Base-by-base conservation (phyloP, 345 rosid genomes). In the Streptanthus diversifolius region DNA sequence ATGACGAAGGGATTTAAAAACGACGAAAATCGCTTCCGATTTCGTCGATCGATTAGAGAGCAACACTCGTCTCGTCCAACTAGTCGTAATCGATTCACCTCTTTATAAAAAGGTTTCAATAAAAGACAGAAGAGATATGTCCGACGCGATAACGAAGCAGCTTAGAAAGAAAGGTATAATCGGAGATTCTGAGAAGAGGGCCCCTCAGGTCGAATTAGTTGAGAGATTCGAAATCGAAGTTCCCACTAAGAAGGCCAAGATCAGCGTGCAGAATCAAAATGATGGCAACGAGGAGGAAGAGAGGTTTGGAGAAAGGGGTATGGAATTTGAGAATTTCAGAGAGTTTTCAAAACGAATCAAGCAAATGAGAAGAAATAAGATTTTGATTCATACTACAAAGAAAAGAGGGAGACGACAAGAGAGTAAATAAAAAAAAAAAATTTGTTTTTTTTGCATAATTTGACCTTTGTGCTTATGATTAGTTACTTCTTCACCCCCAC, bases 161-260 rank as follows among this genome's bases (percentile, higher is more conserved):
- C 58, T 70, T 36, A 15, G 21, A 12, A 24, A 15, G 27, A 53
- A 39, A 25, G 3, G 73, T 57, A 18, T 5, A 69, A 40, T 41
- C 63, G 70, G 56, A 53, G 70, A 53, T 27, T 36, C 43, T 18
- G 67, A 37, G 74, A 71, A 59, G 35, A 32, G 55, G 4, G 43
- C 5, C n/a, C n/a, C n/a, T n/a, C n/a, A 47, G 9, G 19, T 55
- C 5, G 59, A 47, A 17, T 22, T 21, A 36, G 47, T 47, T 22
- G 49, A 72, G 43, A 44, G 19, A 51, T 8, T 10, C 12, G n/a
- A 49, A 48, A 67, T 5, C 61, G 13, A 68, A 58, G 21, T 8
- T 56, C 1, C 2, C 8, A 45, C 51, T 29, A 11, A 29, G 63
- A 8, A 22, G 43, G 14, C 0, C 10, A 37, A 24, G 21, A 32